These are phyloP conservation scores for Nephromyces sp. DNA, from an alignment of 169 alveolate species.

Conservation along the genomic window DNA sequence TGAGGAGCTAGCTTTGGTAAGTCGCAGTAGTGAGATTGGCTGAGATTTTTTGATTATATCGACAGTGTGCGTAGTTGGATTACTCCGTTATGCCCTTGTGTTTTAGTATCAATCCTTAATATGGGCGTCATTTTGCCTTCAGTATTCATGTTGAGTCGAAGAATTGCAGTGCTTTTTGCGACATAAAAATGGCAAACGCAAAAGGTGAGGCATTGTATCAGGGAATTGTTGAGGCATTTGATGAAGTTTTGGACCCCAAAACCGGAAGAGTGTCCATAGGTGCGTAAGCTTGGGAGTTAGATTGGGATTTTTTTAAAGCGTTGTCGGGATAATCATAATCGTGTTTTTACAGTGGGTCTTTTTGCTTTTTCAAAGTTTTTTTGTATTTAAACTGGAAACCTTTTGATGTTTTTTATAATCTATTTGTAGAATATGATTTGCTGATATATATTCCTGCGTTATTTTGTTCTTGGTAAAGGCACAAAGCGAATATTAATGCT, in stretches of 20 bases:
- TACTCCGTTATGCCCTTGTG: too few relatives aligned
- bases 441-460: background rate
- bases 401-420: background rate
- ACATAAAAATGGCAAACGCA: background rate
- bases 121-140: too few relatives aligned
- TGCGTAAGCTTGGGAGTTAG: too few relatives aligned
- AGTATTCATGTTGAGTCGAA: too few relatives aligned
- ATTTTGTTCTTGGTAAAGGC: background rate
- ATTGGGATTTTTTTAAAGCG: too few relatives aligned
- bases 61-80: too few relatives aligned
- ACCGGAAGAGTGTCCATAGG: background rate
- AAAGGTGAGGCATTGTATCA: background rate
- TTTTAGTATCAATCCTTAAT: too few relatives aligned
- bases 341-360: background rate
- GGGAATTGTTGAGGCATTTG: background rate
- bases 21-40: too few relatives aligned
- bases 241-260: background rate
- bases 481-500: background rate
- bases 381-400: background rate
- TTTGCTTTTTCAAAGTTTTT: background rate
- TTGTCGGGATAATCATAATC: too few relatives aligned
- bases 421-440: background rate
- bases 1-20: too few relatives aligned
- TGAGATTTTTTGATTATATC: too few relatives aligned
- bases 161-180: too few relatives aligned